These are phyloP conservation scores for Lentinula aciculospora DNA, from an alignment of 768 basidiomycete genomes.

Conservation along the genomic window DNA sequence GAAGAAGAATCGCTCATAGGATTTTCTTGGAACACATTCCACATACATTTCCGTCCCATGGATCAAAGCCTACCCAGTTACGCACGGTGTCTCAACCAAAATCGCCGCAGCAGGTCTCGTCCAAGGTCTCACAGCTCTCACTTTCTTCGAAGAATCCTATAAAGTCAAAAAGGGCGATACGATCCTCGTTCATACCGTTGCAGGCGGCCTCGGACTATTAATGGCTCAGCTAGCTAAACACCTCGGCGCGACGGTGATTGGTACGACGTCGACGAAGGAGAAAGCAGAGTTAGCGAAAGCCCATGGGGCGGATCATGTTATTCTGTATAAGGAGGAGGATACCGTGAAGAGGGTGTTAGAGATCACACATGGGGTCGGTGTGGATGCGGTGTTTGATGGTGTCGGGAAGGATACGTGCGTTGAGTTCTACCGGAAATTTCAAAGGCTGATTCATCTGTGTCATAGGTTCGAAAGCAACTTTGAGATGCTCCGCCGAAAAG, in stretches of 20 bases:
- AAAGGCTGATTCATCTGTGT: neutral
- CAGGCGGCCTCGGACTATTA: constrained; percentile 79
- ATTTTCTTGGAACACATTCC: constrained; percentile 49
- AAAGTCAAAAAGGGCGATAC: constrained; percentile 74
- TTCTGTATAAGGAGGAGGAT: constrained; percentile 73
- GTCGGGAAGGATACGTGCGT: constrained; percentile 93
- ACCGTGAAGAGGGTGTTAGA: constrained; percentile 70
- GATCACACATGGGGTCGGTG: constrained; percentile 76
- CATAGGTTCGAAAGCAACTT: constrained; percentile 74
- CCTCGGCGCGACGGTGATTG: constrained; percentile 86
- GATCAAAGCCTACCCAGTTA: constrained; percentile 57
- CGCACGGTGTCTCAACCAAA: constrained; percentile 50
- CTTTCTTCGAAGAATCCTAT: constrained; percentile 82
- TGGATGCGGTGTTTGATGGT: constrained; percentile 88
- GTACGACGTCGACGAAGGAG: constrained; percentile 80
- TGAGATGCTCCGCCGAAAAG: constrained; percentile 77
- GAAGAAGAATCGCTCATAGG: constrained; percentile 25
- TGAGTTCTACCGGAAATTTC: neutral
- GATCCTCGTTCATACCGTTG: constrained; percentile 86
- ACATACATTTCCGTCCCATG: constrained; percentile 72
- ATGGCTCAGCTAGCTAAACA: constrained; percentile 64
- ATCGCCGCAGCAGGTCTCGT: constrained; percentile 63
- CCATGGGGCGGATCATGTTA: constrained; percentile 83
- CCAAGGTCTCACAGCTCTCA: constrained; percentile 75
- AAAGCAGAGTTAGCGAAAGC: constrained; percentile 79